Evolutionary conservation across 2,329 filamentous ascomycete species (phyloP).

Genomic region (Trichophyton simii): DNA sequence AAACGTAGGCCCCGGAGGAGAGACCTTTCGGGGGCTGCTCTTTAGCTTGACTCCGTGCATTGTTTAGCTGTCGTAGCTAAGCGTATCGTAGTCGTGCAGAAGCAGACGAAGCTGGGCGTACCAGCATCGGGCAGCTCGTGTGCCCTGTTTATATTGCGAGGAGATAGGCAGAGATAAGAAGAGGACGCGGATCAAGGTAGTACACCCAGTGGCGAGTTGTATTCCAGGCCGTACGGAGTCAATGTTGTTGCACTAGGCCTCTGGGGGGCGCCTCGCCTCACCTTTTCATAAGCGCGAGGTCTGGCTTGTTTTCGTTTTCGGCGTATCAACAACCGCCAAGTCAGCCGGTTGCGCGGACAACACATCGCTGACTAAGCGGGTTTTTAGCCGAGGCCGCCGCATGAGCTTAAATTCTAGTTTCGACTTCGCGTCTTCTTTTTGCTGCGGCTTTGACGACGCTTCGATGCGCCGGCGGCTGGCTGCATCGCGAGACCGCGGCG

Average conservation of each 20-base stretch:
- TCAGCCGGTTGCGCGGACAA: slow-evolving; percentile 7
- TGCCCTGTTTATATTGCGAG: neutral
- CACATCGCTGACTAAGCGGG: neutral
- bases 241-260: neutral
- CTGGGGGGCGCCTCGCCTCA: neutral
- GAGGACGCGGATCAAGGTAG: neutral
- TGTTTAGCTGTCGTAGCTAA: neutral
- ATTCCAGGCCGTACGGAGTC: neutral
- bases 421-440: too few relatives aligned
- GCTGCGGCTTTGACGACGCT: too few relatives aligned
- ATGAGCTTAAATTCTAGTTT: neutral
- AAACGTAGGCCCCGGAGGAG: slow-evolving; percentile 35
- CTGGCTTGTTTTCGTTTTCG: neutral
- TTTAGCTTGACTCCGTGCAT: slow-evolving; percentile 14
- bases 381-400: neutral
- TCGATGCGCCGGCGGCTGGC: too few relatives aligned
- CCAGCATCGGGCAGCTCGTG: neutral
- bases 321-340: slow-evolving; percentile 19
- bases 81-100: neutral
- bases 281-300: neutral
- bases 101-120: neutral
- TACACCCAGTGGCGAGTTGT: neutral
- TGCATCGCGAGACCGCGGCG: too few relatives aligned
- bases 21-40: slow-evolving; percentile 32
- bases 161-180: neutral